These are phyloP conservation scores for Fraxinus nigra DNA, from an alignment of 305 asterid species.

Conservation along the genomic window DNA sequence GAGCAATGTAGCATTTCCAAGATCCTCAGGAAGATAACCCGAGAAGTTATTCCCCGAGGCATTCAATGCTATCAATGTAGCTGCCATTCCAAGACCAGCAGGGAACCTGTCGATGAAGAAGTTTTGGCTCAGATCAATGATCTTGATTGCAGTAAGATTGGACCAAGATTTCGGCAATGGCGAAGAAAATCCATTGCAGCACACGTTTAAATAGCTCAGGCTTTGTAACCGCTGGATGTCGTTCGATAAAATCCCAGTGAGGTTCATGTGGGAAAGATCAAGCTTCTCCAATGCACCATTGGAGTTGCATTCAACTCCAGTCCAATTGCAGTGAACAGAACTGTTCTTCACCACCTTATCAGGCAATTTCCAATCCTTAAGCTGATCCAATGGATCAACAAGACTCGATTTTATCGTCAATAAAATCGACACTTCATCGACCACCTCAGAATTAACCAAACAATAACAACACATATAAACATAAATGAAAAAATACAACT, in stretches of 20 bases:
- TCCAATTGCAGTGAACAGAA: slow-evolving; percentile 64
- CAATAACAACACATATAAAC: slow-evolving; percentile 23
- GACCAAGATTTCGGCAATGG: slow-evolving; percentile 54
- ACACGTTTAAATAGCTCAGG: slow-evolving; percentile 38
- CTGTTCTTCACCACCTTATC: slow-evolving; percentile 13
- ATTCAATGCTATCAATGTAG: slow-evolving; percentile 42
- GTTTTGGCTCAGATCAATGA: slow-evolving; percentile 73
- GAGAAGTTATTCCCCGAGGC: slow-evolving; percentile 82
- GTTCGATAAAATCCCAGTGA: slow-evolving; percentile 52
- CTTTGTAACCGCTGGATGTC: slow-evolving; percentile 44
- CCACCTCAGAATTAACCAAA: slow-evolving; percentile 19
- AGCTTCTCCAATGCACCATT: slow-evolving; percentile 52
- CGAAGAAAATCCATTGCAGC: slow-evolving; percentile 61
- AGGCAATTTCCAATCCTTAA: slow-evolving; percentile 54
- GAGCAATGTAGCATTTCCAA: slow-evolving; percentile 54
- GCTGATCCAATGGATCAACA: slow-evolving; percentile 57
- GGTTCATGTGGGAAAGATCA: slow-evolving; percentile 69
- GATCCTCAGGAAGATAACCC: slow-evolving; percentile 66
- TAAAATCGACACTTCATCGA: slow-evolving; percentile 40
- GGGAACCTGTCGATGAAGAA: slow-evolving; percentile 54
- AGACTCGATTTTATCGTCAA: slow-evolving; percentile 51
- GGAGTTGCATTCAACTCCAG: slow-evolving; percentile 70
- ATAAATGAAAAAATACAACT: slow-evolving; percentile 27
- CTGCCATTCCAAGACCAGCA: slow-evolving; percentile 48
- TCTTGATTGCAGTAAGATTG: slow-evolving; percentile 47